These are phyloP conservation scores for Furcasterigmium furcatum DNA, from an alignment of 2,329 filamentous ascomycete species.

Conservation along the genomic window DNA sequence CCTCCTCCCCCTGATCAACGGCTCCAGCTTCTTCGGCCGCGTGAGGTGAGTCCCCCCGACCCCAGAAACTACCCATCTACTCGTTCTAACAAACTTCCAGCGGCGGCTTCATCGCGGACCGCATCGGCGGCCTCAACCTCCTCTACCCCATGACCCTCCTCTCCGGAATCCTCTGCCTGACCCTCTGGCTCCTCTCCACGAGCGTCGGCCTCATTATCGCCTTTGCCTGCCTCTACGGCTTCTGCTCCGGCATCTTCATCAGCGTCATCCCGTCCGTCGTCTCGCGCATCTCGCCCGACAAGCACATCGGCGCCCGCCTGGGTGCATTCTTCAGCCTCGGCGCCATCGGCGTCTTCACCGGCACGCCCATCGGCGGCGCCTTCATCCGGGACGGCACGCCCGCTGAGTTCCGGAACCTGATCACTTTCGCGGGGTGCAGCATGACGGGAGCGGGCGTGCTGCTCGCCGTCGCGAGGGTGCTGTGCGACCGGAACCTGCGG, in stretches of 20 bases:
- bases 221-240: slow-evolving; percentile 7
- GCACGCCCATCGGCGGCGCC: slow-evolving; percentile 7
- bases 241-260: slow-evolving; percentile 7
- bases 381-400: slow-evolving; percentile 4
- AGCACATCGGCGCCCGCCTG: slow-evolving; percentile 5
- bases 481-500: slow-evolving; percentile 4
- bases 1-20: slow-evolving; percentile 40
- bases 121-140: slow-evolving; percentile 9
- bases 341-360: slow-evolving; percentile 6
- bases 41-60: too few species aligned
- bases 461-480: not conserved
- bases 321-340: slow-evolving; percentile 6
- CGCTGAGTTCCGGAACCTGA: slow-evolving; percentile 1
- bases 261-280: slow-evolving; percentile 6
- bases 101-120: slow-evolving; percentile 7
- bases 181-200: slow-evolving; percentile 7
- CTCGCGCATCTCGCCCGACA: slow-evolving; percentile 1
- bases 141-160: slow-evolving; percentile 9
- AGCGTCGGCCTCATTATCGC: slow-evolving; percentile 4
- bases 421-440: slow-evolving; percentile 2
- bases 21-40: slow-evolving; percentile 40
- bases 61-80: not conserved
- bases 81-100: too few species aligned
- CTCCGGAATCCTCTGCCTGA: slow-evolving; percentile 6
- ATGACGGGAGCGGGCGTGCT: slow-evolving; percentile 1